phyloP scores from a whole-genome alignment of 192 early-diverging fungal species.

The Obelidium mucronatum region DNA sequence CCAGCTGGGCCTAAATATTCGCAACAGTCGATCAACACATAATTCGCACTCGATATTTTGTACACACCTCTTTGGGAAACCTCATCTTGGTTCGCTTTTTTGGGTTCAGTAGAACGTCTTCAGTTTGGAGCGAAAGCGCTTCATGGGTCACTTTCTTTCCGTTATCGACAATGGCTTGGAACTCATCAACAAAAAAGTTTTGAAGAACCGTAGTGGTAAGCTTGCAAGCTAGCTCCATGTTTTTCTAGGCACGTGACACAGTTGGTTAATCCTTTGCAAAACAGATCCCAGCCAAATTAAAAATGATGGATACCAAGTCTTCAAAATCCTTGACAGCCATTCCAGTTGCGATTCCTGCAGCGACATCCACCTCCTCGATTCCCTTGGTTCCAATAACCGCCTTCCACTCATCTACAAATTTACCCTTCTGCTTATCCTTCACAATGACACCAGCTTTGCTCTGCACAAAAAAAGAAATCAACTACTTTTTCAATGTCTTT shows the following conservation, averaged over 20 bases:
- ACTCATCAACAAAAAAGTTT: constrained; percentile 85
- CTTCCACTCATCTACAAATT: constrained; percentile 83
- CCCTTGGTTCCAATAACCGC: constrained; percentile 58
- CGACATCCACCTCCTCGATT: constrained; percentile 78
- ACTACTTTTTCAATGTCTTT: constrained; percentile 1
- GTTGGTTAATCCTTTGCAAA: not conserved
- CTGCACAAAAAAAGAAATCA: constrained; percentile 14
- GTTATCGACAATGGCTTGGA: constrained; percentile 87
- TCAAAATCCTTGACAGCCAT: constrained; percentile 93
- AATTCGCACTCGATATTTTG: not conserved
- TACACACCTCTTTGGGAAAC: constrained; percentile 69
- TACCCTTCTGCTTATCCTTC: constrained; percentile 80
- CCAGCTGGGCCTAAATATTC: constrained; percentile 43
- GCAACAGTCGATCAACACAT: not conserved
- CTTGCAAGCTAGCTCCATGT: constrained; percentile 74
- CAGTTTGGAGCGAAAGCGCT: constrained; percentile 75
- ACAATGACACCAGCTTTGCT: constrained; percentile 77
- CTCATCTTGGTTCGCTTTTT: constrained; percentile 71
- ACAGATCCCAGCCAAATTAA: too few species aligned
- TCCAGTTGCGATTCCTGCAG: constrained; percentile 69
- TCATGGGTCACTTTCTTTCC: constrained; percentile 88
- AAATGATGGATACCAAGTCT: constrained; percentile 67
- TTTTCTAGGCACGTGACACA: constrained; percentile 60
- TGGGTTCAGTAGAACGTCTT: constrained; percentile 73
- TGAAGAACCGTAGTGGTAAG: constrained; percentile 80